phyloP scores from a whole-genome alignment of 345 rosid genomes.

The Bruguiera parviflora region DNA sequence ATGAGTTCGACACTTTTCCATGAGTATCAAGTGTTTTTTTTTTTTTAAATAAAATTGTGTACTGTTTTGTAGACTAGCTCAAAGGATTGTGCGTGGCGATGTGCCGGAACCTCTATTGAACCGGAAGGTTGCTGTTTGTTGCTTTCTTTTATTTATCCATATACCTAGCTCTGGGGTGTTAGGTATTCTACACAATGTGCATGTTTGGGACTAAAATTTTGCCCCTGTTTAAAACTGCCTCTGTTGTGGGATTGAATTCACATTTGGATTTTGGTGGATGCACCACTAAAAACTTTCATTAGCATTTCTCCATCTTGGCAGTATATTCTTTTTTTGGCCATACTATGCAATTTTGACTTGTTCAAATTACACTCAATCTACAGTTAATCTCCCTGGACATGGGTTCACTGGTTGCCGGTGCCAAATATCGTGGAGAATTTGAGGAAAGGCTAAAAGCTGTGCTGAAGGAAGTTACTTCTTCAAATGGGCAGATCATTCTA shows the following conservation, averaged over 20 bases:
- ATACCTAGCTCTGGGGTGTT: not conserved
- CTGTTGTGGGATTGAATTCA: too few relatives aligned
- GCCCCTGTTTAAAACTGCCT: too few relatives aligned
- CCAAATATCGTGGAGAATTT: slow-evolving; percentile 80
- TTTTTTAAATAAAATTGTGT: not conserved
- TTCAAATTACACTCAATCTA: not conserved
- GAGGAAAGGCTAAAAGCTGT: slow-evolving; percentile 89
- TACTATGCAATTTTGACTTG: too few relatives aligned
- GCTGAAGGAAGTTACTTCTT: slow-evolving; percentile 81
- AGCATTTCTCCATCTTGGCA: too few relatives aligned
- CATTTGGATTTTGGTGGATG: too few relatives aligned
- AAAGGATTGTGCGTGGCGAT: slow-evolving; percentile 80
- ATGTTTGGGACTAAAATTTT: too few relatives aligned
- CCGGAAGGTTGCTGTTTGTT: slow-evolving; percentile 43
- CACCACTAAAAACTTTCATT: too few relatives aligned
- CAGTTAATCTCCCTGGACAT: slow-evolving; percentile 86
- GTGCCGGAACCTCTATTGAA: slow-evolving; percentile 82
- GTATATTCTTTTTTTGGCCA: too few relatives aligned
- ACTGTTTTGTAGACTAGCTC: slow-evolving; percentile 59
- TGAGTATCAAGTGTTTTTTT: not conserved
- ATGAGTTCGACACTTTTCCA: not conserved
- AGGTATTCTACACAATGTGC: not conserved
- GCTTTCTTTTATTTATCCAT: not conserved
- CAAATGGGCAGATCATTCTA: slow-evolving; percentile 84
- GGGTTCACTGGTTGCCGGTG: slow-evolving; percentile 92